Percentiles rank a stretch among this genome's conserved stretches.
Evolutionary conservation across 2,329 filamentous ascomycete species (phyloP).

Genomic region (Trichoderma breve): DNA sequence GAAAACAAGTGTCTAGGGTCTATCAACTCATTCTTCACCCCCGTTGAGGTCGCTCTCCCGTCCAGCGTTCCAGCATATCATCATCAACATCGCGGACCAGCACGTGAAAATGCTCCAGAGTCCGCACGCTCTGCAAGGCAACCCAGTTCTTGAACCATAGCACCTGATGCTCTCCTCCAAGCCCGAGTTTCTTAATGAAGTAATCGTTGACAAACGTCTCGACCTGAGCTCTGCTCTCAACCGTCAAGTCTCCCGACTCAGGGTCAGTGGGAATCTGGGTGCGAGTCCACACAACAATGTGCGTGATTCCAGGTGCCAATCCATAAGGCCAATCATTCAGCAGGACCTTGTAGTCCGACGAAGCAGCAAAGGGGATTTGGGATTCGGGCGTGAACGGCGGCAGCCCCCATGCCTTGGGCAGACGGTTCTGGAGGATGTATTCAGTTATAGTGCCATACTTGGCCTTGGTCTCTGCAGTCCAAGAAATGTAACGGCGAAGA

Average conservation of each 20-base stretch:
- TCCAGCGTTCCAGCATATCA: constrained; percentile 54
- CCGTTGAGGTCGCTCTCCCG: constrained; percentile 44
- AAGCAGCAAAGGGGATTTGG: constrained; percentile 49
- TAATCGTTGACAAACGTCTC: constrained; percentile 66
- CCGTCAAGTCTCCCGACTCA: constrained; percentile 68
- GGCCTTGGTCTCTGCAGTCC: constrained; percentile 66
- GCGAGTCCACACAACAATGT: constrained; percentile 90
- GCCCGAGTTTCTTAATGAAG: constrained; percentile 61
- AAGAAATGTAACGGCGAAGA: constrained; percentile 74
- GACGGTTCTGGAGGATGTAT: constrained; percentile 71
- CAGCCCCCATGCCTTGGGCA: constrained; percentile 64
- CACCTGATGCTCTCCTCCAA: constrained; percentile 50
- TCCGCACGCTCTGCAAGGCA: constrained; percentile 80
- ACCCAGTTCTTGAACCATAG: constrained; percentile 97
- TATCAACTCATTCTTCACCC: constrained; percentile 22
- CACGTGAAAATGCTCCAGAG: constrained; percentile 88
- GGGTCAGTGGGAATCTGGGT: constrained; percentile 72
- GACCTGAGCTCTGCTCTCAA: constrained; percentile 62
- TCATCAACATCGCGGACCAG: constrained; percentile 56
- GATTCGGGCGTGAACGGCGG: constrained; percentile 56
- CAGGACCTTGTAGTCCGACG: constrained; percentile 66
- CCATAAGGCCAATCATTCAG: constrained; percentile 96
- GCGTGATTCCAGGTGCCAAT: constrained; percentile 62
- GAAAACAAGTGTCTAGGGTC: neutral
- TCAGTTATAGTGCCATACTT: constrained; percentile 77